A percentile compares a stretch with the other conserved stretches of the same genome.
Evolutionary conservation across 2,329 filamentous ascomycete species (phyloP).

Genomic region (Plectosphaerella cucumerina): DNA sequence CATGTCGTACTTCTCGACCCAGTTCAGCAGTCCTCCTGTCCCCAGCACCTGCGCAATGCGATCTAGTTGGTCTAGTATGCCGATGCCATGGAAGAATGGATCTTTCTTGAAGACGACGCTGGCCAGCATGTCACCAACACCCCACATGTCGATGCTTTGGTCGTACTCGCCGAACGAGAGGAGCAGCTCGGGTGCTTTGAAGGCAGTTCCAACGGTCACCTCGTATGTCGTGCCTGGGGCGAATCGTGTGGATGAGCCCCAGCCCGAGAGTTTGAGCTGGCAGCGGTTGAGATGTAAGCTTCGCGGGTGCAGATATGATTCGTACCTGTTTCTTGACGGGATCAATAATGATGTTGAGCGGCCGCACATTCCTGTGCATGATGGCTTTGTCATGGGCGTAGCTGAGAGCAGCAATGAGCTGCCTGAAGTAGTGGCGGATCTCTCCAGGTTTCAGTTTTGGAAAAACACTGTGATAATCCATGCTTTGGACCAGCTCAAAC

Average conservation of each 20-base stretch:
- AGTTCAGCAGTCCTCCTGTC: slow-evolving; percentile 95
- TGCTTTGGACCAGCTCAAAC: too few species aligned
- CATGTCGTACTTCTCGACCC: slow-evolving; percentile 97
- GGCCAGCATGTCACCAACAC: slow-evolving; percentile 95
- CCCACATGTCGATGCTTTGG: slow-evolving; percentile 99
- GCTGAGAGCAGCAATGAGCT: too few species aligned
- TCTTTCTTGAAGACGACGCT: slow-evolving; percentile 99
- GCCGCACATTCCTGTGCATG: too few species aligned
- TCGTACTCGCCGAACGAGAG: slow-evolving; percentile 99
- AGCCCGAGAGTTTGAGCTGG: too few species aligned
- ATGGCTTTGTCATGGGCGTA: too few species aligned
- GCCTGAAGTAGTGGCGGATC: too few species aligned
- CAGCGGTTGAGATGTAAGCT: too few species aligned
- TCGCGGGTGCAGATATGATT: too few species aligned
- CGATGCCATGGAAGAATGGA: slow-evolving; percentile 98
- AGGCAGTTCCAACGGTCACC: slow-evolving; percentile 92
- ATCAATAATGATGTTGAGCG: too few species aligned
- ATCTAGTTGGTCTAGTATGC: slow-evolving; percentile 94
- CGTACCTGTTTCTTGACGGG: too few species aligned
- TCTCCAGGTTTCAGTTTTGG: too few species aligned
- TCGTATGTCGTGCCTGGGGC: slow-evolving; percentile 98
- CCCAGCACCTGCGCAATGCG: slow-evolving; percentile 98
- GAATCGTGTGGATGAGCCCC: slow-evolving; percentile 92
- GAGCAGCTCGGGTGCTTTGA: slow-evolving; percentile 93
- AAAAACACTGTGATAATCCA: too few species aligned